These are phyloP conservation scores for Knufia petricola DNA, from an alignment of 2,329 filamentous ascomycete species.

Conservation along the genomic window DNA sequence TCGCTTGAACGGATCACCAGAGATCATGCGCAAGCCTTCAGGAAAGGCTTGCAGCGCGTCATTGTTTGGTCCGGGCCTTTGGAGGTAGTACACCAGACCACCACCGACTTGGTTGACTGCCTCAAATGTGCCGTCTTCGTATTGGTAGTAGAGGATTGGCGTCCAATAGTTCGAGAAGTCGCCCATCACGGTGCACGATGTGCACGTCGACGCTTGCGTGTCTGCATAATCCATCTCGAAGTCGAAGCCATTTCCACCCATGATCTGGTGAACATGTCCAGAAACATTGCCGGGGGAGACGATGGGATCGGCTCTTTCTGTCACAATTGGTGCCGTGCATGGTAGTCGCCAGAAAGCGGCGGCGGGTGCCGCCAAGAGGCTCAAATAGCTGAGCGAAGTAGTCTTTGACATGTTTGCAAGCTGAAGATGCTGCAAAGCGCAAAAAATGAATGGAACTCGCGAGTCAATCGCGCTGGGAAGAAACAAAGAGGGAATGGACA, in stretches of 20 bases:
- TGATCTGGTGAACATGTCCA: constrained; percentile 59
- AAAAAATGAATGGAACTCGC: constrained; percentile 2
- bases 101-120: constrained; percentile 51
- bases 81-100: constrained; percentile 49
- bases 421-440: background rate
- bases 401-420: constrained; percentile 7
- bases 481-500: constrained; percentile 4
- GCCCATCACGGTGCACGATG: constrained; percentile 56
- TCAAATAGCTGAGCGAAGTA: constrained; percentile 5
- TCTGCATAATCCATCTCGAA: constrained; percentile 36
- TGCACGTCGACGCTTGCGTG: constrained; percentile 53
- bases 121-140: constrained; percentile 53
- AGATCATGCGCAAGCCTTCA: constrained; percentile 59
- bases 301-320: constrained; percentile 50
- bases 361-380: constrained; percentile 20
- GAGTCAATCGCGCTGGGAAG: constrained; percentile 9
- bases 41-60: constrained; percentile 63
- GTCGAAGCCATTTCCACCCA: constrained; percentile 61
- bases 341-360: constrained; percentile 24
- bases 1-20: constrained; percentile 52
- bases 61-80: constrained; percentile 44
- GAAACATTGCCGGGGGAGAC: constrained; percentile 51
- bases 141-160: constrained; percentile 59
- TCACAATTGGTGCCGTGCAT: constrained; percentile 25
- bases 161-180: constrained; percentile 73